Base-by-base conservation (phyloP, 768 basidiomycete species). In the Naematelia encephala region DNA sequence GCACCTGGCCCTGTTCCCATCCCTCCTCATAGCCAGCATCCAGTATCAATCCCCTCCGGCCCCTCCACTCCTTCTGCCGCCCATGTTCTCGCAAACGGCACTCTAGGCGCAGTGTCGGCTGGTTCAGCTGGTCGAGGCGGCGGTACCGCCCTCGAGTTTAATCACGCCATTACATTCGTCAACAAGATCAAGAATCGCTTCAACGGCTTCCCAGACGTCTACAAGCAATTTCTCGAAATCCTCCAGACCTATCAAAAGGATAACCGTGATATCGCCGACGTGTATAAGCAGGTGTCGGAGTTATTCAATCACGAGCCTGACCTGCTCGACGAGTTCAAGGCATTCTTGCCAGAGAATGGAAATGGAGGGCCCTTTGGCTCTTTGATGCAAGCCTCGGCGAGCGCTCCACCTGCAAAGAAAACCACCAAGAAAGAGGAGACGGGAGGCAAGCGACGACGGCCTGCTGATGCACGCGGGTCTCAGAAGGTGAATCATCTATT, bases 101-200 rank as follows among this genome's bases (percentile, higher is more conserved):
- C 55, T 1, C 46, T 56, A 8, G 53, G 60, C 39, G 59, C 45
- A 25, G 43, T 28, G 25, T 21, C 49, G 12, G 44, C 56, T 5
- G 19, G 29, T 0, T 23, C 54, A 28, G 42, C 29, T 42, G 51
- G 56, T 13, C 59, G 59, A 46, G 63, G 58, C 11, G 61, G 64
- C 5, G 30, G 39, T n/a, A 47, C 43, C 13, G 63, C 69, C 43
- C 60, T 77, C 44, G 75, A 77, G 57, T 77, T 77, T 61, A 77
- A 97, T 72, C 96, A 94, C 69, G 96, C 96, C 13, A 98, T 98
- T 63, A 86, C 91, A 69, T 99, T 93, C 76, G 86, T 99, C 69
- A 97, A 96, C 83, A 94, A 93, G 81, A 98, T 99, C 81, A 98
- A 98, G 79, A 86, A 86, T 16, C 86, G 92, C 21, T 98, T 87